Percentiles rank a stretch among this genome's conserved stretches.
Evolutionary conservation across 1,284 basidiomycete species (phyloP).

Genomic region (Irpex rosettiformis): DNA sequence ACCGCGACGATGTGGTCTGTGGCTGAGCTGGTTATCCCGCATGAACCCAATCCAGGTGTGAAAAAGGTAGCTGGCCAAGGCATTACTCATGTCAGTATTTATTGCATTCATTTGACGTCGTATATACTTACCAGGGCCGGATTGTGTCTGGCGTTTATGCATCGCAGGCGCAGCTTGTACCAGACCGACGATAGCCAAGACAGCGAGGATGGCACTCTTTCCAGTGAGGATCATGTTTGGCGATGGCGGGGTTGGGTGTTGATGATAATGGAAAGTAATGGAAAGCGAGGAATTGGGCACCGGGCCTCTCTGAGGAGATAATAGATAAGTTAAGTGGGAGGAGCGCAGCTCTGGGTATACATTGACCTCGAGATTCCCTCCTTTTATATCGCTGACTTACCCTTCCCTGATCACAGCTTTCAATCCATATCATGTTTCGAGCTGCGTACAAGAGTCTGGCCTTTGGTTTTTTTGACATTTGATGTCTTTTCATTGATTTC

Average conservation of each 20-base stretch:
- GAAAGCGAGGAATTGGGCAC: neutral
- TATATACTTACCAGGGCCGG: constrained; percentile 1
- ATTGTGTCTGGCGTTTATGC: neutral
- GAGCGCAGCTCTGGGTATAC: neutral
- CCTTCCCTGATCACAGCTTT: neutral
- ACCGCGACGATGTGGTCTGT: constrained; percentile 30
- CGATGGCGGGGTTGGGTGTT: too few relatives aligned
- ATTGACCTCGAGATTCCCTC: neutral
- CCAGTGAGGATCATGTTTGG: neutral
- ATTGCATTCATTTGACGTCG: neutral
- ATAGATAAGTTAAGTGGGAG: neutral
- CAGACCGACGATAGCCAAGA: neutral
- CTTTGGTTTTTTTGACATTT: neutral
- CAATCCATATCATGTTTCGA: neutral
- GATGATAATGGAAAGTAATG: neutral
- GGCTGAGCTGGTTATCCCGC: constrained; percentile 25
- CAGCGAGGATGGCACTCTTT: neutral
- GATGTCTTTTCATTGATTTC: neutral
- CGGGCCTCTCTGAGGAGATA: neutral
- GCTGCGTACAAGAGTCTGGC: neutral
- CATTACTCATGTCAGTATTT: neutral
- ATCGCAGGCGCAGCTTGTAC: neutral
- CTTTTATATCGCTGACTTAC: neutral
- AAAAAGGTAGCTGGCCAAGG: constrained; percentile 17
- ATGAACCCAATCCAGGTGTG: constrained; percentile 30